Evolutionary conservation across 331 rosid species (phyloP).

Genomic region (Quercus phellos): DNA sequence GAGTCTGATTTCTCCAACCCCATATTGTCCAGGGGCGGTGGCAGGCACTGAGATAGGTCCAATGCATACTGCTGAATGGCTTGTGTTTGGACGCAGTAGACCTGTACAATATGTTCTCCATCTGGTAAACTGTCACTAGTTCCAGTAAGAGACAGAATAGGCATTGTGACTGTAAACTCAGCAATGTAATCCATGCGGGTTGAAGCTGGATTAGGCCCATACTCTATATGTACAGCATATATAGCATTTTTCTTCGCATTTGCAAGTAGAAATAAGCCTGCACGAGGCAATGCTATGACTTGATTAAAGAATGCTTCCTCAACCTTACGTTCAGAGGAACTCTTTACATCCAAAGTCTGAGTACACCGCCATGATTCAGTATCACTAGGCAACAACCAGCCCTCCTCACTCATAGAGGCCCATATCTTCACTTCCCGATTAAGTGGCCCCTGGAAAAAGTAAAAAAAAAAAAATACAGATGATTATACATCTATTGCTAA

Average conservation of each 20-base stretch:
- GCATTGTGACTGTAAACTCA: constrained; percentile 99
- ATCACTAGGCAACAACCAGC: constrained; percentile 95
- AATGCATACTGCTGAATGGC: constrained; percentile 99
- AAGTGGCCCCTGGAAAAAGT: constrained; percentile 64
- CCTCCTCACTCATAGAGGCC: constrained; percentile 91
- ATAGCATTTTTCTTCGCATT: constrained; percentile 98
- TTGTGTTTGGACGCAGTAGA: constrained; percentile 96
- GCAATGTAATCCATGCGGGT: constrained; percentile 94
- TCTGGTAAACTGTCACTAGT: constrained; percentile 77
- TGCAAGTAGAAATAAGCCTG: constrained; percentile 87
- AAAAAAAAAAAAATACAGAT: constrained; percentile 1
- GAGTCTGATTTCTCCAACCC: constrained; percentile 67
- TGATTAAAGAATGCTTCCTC: constrained; percentile 94
- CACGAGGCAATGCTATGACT: constrained; percentile 77
- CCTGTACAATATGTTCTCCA: constrained; percentile 80
- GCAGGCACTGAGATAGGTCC: constrained; percentile 88
- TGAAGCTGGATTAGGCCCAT: constrained; percentile 75
- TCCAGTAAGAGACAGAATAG: constrained; percentile 91
- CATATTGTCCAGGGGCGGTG: constrained; percentile 69
- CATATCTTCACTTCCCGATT: constrained; percentile 91
- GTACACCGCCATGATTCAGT: constrained; percentile 89
- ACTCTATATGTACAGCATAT: constrained; percentile 85
- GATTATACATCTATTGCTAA: constrained; percentile 16
- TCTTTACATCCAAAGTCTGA: constrained; percentile 79
- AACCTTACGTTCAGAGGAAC: constrained; percentile 65